Evolutionary conservation across 2,329 filamentous ascomycete species (phyloP), one percentile per base, ranked within the genome.

Genomic region (Botrytis byssoidea): DNA sequence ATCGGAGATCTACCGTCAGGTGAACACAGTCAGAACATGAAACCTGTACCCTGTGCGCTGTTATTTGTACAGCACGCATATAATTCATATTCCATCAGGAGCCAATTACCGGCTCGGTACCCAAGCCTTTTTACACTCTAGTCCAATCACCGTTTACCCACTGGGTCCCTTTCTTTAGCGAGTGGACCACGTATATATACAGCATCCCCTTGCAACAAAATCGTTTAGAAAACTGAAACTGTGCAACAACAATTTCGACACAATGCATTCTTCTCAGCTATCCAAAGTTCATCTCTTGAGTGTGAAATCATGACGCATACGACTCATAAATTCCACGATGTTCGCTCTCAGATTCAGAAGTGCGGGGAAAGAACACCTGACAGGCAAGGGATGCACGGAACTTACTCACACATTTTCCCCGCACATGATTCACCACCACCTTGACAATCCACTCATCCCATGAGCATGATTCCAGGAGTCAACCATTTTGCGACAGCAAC

Each of bases 141-240:
- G 40, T 18, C 48, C 71, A 72, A 72, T 72, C 25, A 72, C 46
- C n/a, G 29, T 35, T 48, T 55, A 65, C 22, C 25, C 44, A 65
- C 60, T 65, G 37, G 51, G 42, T 55, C 63, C 63, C 71, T 35
- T 68, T 67, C 57, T 68, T 72, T 59, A 72, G 64, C 63, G 63
- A 69, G 64, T 63, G 71, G 48, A 67, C 71, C 71, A 72, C 71
- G 71, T 72, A 70, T 68, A 69, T 72, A 72, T 57, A 68, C 63
- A 59, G 51, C 46, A 37, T 59, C 57, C 37, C 71, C 51, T 42
- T 67, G 46, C 29, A 67, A 72, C 22, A 61, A 61, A 60, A 59
- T 8, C 40, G 25, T 44, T 18, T 42, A n/a, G 29, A 68, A 68
- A 60, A 68, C 32, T 46, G 61, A 72, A 72, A 68, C 61, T 37